phyloP scores from a whole-genome alignment of 2,329 filamentous ascomycete genomes.

The Calonectria pauciramosa region DNA sequence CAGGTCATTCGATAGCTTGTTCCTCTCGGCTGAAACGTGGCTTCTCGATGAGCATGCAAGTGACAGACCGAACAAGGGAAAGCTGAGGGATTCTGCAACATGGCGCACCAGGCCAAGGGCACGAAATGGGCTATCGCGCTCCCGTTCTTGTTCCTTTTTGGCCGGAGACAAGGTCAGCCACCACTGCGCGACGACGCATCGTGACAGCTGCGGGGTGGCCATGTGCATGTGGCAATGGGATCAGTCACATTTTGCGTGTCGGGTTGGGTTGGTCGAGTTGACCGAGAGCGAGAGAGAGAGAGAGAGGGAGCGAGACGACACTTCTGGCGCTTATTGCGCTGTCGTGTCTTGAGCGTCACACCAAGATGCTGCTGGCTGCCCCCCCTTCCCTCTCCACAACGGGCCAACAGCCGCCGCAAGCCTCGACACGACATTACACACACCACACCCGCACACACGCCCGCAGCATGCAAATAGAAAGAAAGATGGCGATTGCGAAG shows the following conservation, averaged over 20 bases:
- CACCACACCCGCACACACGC: not conserved
- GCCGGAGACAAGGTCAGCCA: not conserved
- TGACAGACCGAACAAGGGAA: not conserved
- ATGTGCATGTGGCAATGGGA: conserved; percentile 5
- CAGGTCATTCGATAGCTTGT: not conserved
- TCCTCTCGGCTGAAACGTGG: not conserved
- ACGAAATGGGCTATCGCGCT: not conserved
- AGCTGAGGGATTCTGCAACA: not conserved
- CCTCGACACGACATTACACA: not conserved
- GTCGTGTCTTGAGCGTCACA: not conserved
- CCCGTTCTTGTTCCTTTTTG: not conserved
- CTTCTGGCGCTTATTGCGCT: conserved; percentile 18
- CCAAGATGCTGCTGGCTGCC: not conserved
- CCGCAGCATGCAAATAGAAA: not conserved
- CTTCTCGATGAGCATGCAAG: conserved; percentile 5
- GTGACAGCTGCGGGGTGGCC: conserved; percentile 3
- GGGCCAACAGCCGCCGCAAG: conserved; percentile 3
- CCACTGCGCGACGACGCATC: not conserved
- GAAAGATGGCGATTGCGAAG: not conserved
- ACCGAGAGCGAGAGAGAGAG: not conserved
- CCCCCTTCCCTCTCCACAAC: not conserved
- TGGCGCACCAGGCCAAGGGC: not conserved
- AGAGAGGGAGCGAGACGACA: not conserved
- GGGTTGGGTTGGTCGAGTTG: not conserved
- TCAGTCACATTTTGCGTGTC: not conserved